Evolutionary conservation across 2,329 filamentous ascomycete species (phyloP).

Genomic region (Paraconiothyrium sp.): DNA sequence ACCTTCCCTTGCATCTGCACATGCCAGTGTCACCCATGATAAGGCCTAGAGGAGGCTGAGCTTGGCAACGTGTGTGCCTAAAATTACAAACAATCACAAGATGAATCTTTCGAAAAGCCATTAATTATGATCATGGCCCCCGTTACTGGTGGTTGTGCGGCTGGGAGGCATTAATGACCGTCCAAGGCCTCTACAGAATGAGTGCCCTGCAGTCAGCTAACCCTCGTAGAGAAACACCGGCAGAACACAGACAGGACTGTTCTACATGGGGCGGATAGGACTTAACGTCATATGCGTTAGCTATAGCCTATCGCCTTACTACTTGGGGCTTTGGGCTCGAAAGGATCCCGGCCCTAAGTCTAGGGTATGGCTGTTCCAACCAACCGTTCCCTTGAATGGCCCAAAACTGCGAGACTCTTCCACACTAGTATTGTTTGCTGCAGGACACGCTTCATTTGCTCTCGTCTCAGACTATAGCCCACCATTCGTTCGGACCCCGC

Average conservation of each 20-base stretch:
- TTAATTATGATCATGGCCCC: neutral
- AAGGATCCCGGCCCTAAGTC: neutral
- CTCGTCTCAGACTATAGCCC: neutral
- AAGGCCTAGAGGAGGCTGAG: neutral
- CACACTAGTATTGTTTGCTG: neutral
- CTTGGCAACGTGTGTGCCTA: neutral
- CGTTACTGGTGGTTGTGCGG: neutral
- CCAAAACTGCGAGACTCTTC: neutral
- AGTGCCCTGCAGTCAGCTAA: neutral
- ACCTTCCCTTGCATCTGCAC: neutral
- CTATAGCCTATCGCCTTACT: neutral
- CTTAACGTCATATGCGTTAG: neutral
- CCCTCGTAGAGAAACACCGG: neutral
- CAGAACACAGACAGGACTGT: neutral
- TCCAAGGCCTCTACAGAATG: neutral
- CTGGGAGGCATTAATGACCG: neutral
- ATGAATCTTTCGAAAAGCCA: neutral
- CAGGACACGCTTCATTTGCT: neutral
- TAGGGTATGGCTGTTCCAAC: neutral
- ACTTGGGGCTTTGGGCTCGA: neutral
- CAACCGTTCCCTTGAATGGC: neutral
- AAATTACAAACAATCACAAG: neutral
- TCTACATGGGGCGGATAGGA: neutral
- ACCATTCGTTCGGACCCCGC: neutral
- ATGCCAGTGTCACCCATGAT: neutral